A percentile compares a stretch with the other conserved stretches of the same genome.
phyloP scores from a whole-genome alignment of 2,329 filamentous ascomycete genomes.

The Paradendryphiella salina region DNA sequence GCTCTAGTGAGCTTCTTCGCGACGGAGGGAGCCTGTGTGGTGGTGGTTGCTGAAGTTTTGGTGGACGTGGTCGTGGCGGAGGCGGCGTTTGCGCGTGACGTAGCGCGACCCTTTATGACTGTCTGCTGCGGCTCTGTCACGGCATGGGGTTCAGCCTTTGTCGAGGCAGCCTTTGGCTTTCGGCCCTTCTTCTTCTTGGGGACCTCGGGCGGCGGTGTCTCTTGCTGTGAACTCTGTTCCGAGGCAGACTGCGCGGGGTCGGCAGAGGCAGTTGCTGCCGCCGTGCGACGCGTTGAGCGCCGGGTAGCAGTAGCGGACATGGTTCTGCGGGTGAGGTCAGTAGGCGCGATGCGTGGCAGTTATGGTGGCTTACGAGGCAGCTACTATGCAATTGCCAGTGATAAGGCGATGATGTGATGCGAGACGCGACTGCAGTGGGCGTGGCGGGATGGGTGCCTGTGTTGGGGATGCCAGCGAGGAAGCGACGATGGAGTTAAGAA shows the following conservation, averaged over 20 bases:
- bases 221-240: slow-evolving; percentile 4
- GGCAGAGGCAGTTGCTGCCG: slow-evolving; percentile 12
- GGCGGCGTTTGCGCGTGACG: slow-evolving; percentile 17
- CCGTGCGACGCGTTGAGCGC: slow-evolving; percentile 25
- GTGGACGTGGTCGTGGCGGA: slow-evolving; percentile 11
- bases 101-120: slow-evolving; percentile 10
- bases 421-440: slow-evolving; percentile 7
- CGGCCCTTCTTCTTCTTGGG: slow-evolving; percentile 20
- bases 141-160: slow-evolving; percentile 13
- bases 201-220: slow-evolving; percentile 10
- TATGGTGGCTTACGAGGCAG: slow-evolving; percentile 16
- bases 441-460: slow-evolving; percentile 4
- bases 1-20: slow-evolving; percentile 20
- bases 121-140: slow-evolving; percentile 14
- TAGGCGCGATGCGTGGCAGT: slow-evolving; percentile 16
- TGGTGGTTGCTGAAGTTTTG: slow-evolving; percentile 1
- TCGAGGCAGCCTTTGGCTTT: slow-evolving; percentile 16
- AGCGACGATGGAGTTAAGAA: slow-evolving; percentile 23
- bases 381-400: slow-evolving; percentile 7
- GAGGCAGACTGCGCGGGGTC: slow-evolving; percentile 15
- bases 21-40: slow-evolving; percentile 2
- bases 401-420: slow-evolving; percentile 4
- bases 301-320: slow-evolving; percentile 20
- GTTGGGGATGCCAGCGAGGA: slow-evolving; percentile 13
- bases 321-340: slow-evolving; percentile 20